A percentile compares a stretch with the other conserved stretches of the same genome.
These are phyloP conservation scores for Zymoseptoria crescenta DNA, from an alignment of 2,329 filamentous ascomycete species.

Conservation along the genomic window DNA sequence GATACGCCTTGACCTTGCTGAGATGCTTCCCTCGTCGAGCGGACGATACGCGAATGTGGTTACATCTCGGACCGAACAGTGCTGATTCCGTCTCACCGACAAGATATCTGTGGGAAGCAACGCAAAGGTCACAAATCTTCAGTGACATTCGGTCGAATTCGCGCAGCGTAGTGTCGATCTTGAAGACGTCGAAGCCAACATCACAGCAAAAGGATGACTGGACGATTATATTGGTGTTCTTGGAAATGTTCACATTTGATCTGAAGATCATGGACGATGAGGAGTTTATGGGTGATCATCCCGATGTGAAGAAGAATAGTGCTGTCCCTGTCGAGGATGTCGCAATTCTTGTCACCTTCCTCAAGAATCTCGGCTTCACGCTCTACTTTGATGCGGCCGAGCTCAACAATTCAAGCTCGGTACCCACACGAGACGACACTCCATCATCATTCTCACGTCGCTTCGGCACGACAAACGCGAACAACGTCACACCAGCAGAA, in stretches of 20 bases:
- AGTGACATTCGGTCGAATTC: slow-evolving; percentile 49
- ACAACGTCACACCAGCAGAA: slow-evolving; percentile 16
- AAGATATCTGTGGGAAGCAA: slow-evolving; percentile 75
- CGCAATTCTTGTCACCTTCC: slow-evolving; percentile 65
- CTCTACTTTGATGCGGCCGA: slow-evolving; percentile 77
- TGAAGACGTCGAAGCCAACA: slow-evolving; percentile 33
- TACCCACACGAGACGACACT: slow-evolving; percentile 10
- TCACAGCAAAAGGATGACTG: slow-evolving; percentile 57
- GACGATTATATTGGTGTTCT: slow-evolving; percentile 79
- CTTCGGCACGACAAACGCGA: slow-evolving; percentile 3
- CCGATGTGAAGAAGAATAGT: slow-evolving; percentile 44
- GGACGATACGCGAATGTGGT: slow-evolving; percentile 89
- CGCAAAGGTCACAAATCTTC: slow-evolving; percentile 51
- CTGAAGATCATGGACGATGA: slow-evolving; percentile 92
- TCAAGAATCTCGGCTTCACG: slow-evolving; percentile 86
- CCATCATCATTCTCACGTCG: slow-evolving; percentile 1
- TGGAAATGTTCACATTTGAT: slow-evolving; percentile 90
- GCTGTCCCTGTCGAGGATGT: slow-evolving; percentile 66
- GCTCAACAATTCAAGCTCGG: slow-evolving; percentile 15
- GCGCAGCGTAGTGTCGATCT: slow-evolving; percentile 49
- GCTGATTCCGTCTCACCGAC: slow-evolving; percentile 52
- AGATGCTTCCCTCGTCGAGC: slow-evolving; percentile 73
- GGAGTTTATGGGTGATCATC: slow-evolving; percentile 56
- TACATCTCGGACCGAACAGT: slow-evolving; percentile 59
- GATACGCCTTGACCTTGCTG: slow-evolving; percentile 77